A percentile compares a stretch with the other conserved stretches of the same genome.
Evolutionary conservation across 2,329 filamentous ascomycete genomes (phyloP).

Genomic region (Scedosporium aurantiacum): DNA sequence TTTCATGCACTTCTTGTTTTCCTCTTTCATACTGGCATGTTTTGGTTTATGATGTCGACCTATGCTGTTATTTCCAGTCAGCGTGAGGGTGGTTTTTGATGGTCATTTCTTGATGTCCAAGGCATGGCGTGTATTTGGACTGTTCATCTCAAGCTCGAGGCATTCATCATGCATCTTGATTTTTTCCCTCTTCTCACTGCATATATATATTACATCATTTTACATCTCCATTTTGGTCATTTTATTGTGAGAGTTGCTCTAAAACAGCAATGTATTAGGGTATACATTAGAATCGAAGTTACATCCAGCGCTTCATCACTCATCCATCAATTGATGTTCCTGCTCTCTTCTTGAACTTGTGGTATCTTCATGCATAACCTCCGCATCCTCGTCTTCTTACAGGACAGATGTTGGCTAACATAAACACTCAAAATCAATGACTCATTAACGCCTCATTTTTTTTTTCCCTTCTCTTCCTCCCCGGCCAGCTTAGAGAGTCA

Average conservation of each 20-base stretch:
- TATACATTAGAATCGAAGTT: slow-evolving; percentile 9
- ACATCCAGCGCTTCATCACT: slow-evolving; percentile 4
- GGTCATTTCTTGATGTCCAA: neutral
- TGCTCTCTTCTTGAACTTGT: neutral
- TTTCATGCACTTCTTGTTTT: neutral
- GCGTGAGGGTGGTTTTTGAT: neutral
- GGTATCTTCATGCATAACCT: neutral
- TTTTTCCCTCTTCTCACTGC: neutral
- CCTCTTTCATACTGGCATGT: neutral
- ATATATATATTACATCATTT: slow-evolving; percentile 7
- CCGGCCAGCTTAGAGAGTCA: slow-evolving; percentile 20
- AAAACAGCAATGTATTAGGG: slow-evolving; percentile 8
- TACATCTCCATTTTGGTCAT: neutral
- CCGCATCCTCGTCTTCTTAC: neutral
- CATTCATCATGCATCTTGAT: slow-evolving; percentile 1
- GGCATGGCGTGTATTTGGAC: slow-evolving; percentile 9
- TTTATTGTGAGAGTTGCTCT: neutral
- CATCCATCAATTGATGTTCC: neutral
- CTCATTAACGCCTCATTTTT: neutral
- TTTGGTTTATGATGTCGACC: neutral
- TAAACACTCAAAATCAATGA: neutral
- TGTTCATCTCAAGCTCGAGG: slow-evolving; percentile 4
- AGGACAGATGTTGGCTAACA: too few relatives aligned
- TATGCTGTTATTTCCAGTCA: neutral
- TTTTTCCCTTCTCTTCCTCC: neutral